A percentile compares a stretch with the other conserved stretches of the same genome.
These are phyloP conservation scores for Saccharomycopsis javanensis DNA, from an alignment of 805 yeast genomes.

Conservation along the genomic window DNA sequence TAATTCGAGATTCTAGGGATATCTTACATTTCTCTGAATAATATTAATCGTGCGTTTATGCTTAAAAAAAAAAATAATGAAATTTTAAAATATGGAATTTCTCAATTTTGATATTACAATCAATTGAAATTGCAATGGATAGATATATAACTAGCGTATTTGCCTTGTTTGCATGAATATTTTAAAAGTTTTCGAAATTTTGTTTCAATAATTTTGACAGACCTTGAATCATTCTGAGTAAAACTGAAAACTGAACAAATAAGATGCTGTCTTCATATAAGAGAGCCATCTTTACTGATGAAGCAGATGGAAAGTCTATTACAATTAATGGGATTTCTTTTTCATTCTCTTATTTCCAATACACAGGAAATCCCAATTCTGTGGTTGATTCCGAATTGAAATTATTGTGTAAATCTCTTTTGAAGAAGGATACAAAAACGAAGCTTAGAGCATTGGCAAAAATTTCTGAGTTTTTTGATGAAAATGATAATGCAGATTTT, in stretches of 20 bases:
- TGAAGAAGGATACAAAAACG: conserved; percentile 13
- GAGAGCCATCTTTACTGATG: not conserved
- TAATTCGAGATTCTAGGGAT: no score
- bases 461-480: conserved; percentile 5
- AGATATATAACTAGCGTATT: no score
- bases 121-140: no score
- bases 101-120: not conserved
- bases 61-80: not conserved
- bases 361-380: conserved; percentile 1
- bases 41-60: not conserved
- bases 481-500: not conserved
- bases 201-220: no score
- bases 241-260: not conserved
- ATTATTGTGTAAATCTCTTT: conserved; percentile 8
- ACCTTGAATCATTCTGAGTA: not conserved
- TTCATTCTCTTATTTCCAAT: conserved; percentile 9
- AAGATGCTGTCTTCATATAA: not conserved
- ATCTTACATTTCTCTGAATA: not conserved
- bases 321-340: conserved; percentile 2
- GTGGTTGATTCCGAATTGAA: conserved; percentile 6
- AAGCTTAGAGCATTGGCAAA: conserved; percentile 11
- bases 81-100: not conserved
- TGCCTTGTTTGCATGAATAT: not conserved
- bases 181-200: no score
- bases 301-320: not conserved